Evolutionary conservation across 1,284 basidiomycete species (phyloP).

Genomic region (Microbotryum lychnidis-dioicae): DNA sequence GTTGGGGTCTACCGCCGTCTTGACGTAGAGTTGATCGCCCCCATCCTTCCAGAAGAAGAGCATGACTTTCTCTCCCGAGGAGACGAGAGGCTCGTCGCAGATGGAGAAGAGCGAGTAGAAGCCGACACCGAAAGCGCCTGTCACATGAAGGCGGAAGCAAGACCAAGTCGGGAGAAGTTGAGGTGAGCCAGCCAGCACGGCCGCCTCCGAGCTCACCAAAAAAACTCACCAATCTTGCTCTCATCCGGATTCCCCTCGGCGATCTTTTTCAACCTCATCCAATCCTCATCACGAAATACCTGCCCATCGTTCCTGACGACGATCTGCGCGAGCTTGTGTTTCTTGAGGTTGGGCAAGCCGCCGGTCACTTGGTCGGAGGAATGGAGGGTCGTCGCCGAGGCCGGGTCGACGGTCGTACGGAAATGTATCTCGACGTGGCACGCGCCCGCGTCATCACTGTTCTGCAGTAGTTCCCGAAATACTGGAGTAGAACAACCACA

Average conservation of each 20-base stretch:
- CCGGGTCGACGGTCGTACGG: slow-evolving; percentile 8
- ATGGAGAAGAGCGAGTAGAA: slow-evolving; percentile 39
- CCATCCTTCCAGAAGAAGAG: slow-evolving; percentile 79
- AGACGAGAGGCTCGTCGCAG: slow-evolving; percentile 79
- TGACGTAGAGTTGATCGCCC: slow-evolving; percentile 51
- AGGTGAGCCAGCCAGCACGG: too few relatives aligned
- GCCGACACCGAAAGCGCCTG: slow-evolving; percentile 31
- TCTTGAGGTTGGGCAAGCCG: slow-evolving; percentile 17
- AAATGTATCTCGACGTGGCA: slow-evolving; percentile 35
- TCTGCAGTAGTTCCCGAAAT: slow-evolving; percentile 86
- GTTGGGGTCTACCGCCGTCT: slow-evolving; percentile 18
- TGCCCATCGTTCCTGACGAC: slow-evolving; percentile 81
- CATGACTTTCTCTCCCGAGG: slow-evolving; percentile 60
- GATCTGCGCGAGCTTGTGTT: slow-evolving; percentile 42
- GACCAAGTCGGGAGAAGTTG: too few relatives aligned
- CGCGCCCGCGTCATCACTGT: slow-evolving; percentile 66
- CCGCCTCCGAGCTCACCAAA: slow-evolving; percentile 50
- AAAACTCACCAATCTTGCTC: slow-evolving; percentile 77
- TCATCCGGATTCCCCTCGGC: slow-evolving; percentile 79
- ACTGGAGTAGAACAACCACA: slow-evolving; percentile 44
- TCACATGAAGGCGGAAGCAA: too few relatives aligned
- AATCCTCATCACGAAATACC: slow-evolving; percentile 71
- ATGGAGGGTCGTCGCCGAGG: not conserved
- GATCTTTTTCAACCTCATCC: slow-evolving; percentile 70
- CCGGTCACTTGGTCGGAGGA: slow-evolving; percentile 52